A percentile compares a stretch with the other conserved stretches of the same genome.
Conservation (phyloP, 140 eudicot species). For the Ambrosia hybrid region DNA sequence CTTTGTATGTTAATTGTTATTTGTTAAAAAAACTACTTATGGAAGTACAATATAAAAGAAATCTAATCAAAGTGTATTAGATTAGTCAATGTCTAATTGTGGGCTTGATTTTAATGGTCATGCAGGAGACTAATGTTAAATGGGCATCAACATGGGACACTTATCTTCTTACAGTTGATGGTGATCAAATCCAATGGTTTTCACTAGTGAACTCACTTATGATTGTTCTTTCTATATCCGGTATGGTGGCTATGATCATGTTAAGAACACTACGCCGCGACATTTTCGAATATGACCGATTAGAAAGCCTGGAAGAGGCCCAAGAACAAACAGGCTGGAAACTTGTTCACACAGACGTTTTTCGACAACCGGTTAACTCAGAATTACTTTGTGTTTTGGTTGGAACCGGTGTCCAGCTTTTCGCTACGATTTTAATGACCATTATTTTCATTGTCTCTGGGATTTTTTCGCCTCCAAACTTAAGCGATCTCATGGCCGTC, state of each 20-base stretch:
- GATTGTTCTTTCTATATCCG: constrained; percentile 62
- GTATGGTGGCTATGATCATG: constrained; percentile 70
- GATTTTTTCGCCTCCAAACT: constrained; percentile 57
- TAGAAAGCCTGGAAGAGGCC: constrained; percentile 55
- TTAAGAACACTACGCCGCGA: constrained; percentile 55
- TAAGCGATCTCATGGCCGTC: constrained; percentile 56
- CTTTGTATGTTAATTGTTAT: too few species aligned
- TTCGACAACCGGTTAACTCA: constrained; percentile 60
- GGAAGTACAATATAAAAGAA: too few species aligned
- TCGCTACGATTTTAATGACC: constrained; percentile 49
- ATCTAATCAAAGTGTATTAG: too few species aligned
- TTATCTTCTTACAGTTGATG: constrained; percentile 47
- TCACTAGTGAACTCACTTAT: constrained; percentile 56
- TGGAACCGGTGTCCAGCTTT: constrained; percentile 63
- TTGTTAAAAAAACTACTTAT: background rate
- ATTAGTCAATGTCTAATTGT: background rate
- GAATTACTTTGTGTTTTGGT: constrained; percentile 56
- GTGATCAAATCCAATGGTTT: constrained; percentile 57
- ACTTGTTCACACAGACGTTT: constrained; percentile 56
- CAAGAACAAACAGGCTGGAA: constrained; percentile 74
- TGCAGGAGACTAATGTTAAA: constrained; percentile 51
- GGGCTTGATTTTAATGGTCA: background rate
- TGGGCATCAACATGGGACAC: constrained; percentile 72
- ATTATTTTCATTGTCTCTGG: constrained; percentile 57
- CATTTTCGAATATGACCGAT: constrained; percentile 54